Evolutionary conservation across 805 yeast species (phyloP), one percentile per base, ranked within the genome.

Genomic region (Candida vartiovaarae): DNA sequence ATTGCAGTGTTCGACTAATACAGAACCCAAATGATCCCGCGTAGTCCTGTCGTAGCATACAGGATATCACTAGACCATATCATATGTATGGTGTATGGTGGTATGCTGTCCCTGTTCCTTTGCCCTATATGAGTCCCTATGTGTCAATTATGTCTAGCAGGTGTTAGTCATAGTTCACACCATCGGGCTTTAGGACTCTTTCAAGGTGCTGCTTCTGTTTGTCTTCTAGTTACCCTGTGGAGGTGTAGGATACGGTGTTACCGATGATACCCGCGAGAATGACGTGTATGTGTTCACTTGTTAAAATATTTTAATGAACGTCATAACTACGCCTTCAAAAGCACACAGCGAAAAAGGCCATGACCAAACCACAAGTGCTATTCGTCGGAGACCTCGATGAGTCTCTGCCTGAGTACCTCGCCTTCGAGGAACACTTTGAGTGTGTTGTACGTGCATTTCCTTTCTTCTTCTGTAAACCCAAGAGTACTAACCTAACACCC

Each of bases 371-470:
- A 25, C 43, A 46, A 20, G 50, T 49, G 9, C 42, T 78, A 24
- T 70, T 76, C 49, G 58, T 78, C 7, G 78, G 76, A 9, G 71
- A 65, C 37, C 57, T 71, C 35, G 63, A 71, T 48, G 64, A 57
- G 32, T 43, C 57, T 1, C 55, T 71, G 24, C 63, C 67, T 1
- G 70, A 70, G 42, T 71, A 60, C 49, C 40, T 56, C 23, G 53
- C 52, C n/a, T 74, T 74, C 50, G 34, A 49, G 20, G 42, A 52
- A 26, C 58, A 65, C 36, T 72, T 57, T 53, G 71, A 72, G 32
- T 63, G 71, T 40, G 49, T 53, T 60, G 43, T 49, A 29, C 34
- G 55, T 50, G 8, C 7, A n/a, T 26, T 20, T 3, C 20, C 10
- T 4, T 9, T 6, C 31, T 31, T 24, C n/a, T 7, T 23, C 5